These are phyloP conservation scores for Acacia pycnantha DNA, from an alignment of 331 rosid species.

Conservation along the genomic window DNA sequence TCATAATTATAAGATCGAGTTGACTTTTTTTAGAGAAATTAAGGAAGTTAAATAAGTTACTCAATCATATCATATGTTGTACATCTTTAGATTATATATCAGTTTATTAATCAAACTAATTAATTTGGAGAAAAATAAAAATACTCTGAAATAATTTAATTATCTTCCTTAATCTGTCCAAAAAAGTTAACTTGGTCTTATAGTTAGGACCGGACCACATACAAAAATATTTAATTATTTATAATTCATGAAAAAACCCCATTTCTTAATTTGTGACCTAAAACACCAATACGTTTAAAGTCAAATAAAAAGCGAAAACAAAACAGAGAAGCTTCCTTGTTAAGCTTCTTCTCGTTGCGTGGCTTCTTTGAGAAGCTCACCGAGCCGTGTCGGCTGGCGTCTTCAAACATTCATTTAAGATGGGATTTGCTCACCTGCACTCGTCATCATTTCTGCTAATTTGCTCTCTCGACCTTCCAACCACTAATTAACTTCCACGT, in stretches of 20 bases:
- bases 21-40: too few relatives aligned
- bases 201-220: too few relatives aligned
- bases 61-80: too few relatives aligned
- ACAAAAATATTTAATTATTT: not conserved
- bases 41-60: too few relatives aligned
- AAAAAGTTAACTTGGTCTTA: too few relatives aligned
- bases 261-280: not conserved
- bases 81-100: too few relatives aligned
- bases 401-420: not conserved
- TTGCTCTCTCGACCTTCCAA: not conserved
- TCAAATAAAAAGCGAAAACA: not conserved
- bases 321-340: slow-evolving; percentile 38
- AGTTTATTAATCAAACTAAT: too few relatives aligned
- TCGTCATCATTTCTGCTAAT: not conserved
- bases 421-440: slow-evolving; percentile 11
- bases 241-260: not conserved
- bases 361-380: slow-evolving; percentile 59
- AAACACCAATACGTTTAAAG: not conserved
- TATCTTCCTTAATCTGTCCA: too few relatives aligned
- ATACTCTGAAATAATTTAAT: too few relatives aligned
- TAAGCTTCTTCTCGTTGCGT: slow-evolving; percentile 59
- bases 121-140: too few relatives aligned
- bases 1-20: too few relatives aligned
- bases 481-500: slow-evolving; percentile 22
- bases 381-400: slow-evolving; percentile 43